Conservation (phyloP, 495 filamentous ascomycete genomes). For the Saxophila tyrrhenica region DNA sequence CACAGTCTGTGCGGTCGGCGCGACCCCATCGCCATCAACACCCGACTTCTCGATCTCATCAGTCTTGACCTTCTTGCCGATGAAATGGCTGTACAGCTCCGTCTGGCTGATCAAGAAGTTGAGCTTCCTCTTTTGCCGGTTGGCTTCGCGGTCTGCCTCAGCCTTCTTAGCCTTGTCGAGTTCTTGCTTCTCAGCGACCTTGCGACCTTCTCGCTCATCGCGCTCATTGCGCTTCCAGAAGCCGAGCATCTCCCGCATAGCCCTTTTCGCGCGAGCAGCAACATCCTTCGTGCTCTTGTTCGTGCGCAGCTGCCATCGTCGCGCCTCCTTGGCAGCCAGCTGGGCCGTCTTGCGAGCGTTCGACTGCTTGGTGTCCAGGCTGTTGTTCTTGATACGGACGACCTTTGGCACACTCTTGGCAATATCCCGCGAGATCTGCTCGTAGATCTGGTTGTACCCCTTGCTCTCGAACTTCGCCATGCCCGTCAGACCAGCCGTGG, state of each 20-base stretch:
- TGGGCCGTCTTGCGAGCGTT: slow-evolving; percentile 97
- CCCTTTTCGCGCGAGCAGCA: slow-evolving; percentile 89
- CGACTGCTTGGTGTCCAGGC: slow-evolving; percentile 69
- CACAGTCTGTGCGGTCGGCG: slow-evolving; percentile 39
- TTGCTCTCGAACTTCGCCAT: slow-evolving; percentile 38
- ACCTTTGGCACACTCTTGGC: slow-evolving; percentile 93
- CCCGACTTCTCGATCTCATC: slow-evolving; percentile 80
- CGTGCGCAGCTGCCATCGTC: slow-evolving; percentile 90
- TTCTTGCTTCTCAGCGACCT: slow-evolving; percentile 89
- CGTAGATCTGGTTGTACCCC: slow-evolving; percentile 92
- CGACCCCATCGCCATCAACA: slow-evolving; percentile 56
- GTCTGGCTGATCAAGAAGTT: slow-evolving; percentile 99
- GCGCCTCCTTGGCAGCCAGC: slow-evolving; percentile 91
- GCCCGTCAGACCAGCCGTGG: slow-evolving; percentile 8
- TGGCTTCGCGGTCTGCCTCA: slow-evolving; percentile 92
- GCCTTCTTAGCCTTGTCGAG: slow-evolving; percentile 92
- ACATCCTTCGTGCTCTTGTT: slow-evolving; percentile 98
- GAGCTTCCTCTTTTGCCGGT: slow-evolving; percentile 93
- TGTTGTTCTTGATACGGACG: slow-evolving; percentile 70
- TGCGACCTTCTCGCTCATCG: slow-evolving; percentile 88
- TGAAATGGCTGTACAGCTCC: slow-evolving; percentile 97
- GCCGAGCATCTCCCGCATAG: slow-evolving; percentile 98
- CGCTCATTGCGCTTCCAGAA: slow-evolving; percentile 99
- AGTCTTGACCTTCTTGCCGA: slow-evolving; percentile 97
- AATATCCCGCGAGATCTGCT: slow-evolving; percentile 95